Conservation (phyloP, 75 land plant genomes). For the Cryptomeria japonica region DNA sequence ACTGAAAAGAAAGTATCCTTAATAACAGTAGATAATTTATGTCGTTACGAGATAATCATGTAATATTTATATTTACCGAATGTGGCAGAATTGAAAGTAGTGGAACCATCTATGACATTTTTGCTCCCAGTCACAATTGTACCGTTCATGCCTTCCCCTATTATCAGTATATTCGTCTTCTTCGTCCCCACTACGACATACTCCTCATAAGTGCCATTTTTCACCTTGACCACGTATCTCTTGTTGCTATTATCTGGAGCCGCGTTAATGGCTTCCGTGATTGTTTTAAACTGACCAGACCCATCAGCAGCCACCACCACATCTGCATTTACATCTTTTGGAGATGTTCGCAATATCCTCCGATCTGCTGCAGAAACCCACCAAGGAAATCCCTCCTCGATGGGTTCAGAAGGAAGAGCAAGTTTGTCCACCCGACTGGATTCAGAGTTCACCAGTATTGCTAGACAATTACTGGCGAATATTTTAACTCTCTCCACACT, state of each 20-base stretch:
- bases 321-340: background rate
- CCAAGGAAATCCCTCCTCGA: background rate
- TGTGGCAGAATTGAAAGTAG: slow-evolving; percentile 46
- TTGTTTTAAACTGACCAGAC: too few species aligned
- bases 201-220: slow-evolving; percentile 37
- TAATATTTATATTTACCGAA: slow-evolving; percentile 17
- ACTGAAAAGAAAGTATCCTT: too few species aligned
- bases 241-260: background rate
- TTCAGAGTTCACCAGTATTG: background rate
- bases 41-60: background rate
- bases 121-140: slow-evolving; percentile 39
- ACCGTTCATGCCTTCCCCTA: slow-evolving; percentile 68
- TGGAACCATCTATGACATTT: slow-evolving; percentile 25
- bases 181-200: slow-evolving; percentile 51
- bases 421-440: background rate
- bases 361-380: background rate
- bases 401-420: background rate
- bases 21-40: background rate
- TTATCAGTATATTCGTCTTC: slow-evolving; percentile 60
- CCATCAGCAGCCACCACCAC: too few species aligned
- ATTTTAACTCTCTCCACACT: background rate
- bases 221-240: slow-evolving; percentile 23
- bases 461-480: background rate
- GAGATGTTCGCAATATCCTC: background rate
- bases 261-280: too few species aligned